phyloP scores from a whole-genome alignment of 179 eudicot species.

The Corrigiola litoralis region DNA sequence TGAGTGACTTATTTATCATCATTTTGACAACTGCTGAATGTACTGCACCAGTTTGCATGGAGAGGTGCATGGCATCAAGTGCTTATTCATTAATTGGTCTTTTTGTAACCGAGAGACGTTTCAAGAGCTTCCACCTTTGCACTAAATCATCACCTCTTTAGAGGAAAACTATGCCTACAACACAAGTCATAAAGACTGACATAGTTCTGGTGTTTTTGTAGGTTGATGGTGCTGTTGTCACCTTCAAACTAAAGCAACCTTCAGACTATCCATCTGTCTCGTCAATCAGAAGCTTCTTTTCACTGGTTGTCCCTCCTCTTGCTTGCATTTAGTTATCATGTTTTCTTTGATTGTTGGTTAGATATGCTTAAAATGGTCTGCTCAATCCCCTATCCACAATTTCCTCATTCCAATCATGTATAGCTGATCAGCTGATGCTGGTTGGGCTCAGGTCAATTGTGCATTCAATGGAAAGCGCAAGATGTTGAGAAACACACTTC shows the following conservation, averaged over 20 bases:
- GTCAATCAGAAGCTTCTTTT: conserved; percentile 75
- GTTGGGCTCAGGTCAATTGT: conserved; percentile 54
- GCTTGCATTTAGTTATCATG: not conserved
- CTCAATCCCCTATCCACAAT: not conserved
- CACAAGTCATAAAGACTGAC: too few relatives aligned
- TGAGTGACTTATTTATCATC: conserved; percentile 36
- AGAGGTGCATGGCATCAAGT: not conserved
- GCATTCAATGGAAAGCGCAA: conserved; percentile 92
- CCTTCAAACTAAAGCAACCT: conserved; percentile 67
- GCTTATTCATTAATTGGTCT: not conserved
- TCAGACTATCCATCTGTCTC: conserved; percentile 70
- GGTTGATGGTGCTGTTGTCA: conserved; percentile 92
- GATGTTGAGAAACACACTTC: conserved; percentile 81
- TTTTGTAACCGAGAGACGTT: too few relatives aligned
- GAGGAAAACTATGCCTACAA: too few relatives aligned
- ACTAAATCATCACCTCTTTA: too few relatives aligned
- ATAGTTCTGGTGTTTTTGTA: conserved; percentile 11
- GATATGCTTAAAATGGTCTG: not conserved
- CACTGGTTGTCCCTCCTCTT: conserved; percentile 46
- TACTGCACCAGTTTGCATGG: not conserved
- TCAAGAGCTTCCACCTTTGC: too few relatives aligned
- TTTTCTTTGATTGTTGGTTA: not conserved
- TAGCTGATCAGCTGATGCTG: not conserved
- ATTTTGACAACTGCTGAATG: not conserved
- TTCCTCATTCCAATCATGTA: not conserved